Evolutionary conservation across 139 green algal genomes (phyloP).

Genomic region (Chlamydomonas sp.): DNA sequence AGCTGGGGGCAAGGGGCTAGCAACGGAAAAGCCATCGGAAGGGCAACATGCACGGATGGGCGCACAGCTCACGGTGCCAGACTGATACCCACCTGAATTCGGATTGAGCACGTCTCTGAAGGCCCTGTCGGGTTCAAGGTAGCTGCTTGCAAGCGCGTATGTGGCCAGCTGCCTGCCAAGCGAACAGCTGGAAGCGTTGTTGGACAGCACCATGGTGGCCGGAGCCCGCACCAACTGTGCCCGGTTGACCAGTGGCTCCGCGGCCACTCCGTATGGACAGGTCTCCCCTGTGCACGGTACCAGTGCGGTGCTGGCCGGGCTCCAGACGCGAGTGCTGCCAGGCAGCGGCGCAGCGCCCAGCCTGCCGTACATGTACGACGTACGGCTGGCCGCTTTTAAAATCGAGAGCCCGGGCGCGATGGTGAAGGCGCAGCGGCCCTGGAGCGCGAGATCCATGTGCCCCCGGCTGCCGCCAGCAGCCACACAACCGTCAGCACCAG

Average conservation of each 20-base stretch:
- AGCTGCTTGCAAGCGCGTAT: not conserved
- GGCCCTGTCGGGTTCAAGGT: not conserved
- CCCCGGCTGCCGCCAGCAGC: not conserved
- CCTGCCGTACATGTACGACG: not conserved
- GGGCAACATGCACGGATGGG: too few relatives aligned
- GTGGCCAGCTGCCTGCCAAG: not conserved
- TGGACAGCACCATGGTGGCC: not conserved
- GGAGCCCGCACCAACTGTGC: not conserved
- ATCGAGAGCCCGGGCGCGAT: constrained; percentile 4
- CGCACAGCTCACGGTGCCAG: too few relatives aligned
- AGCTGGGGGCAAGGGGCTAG: too few relatives aligned
- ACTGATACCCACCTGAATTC: not conserved
- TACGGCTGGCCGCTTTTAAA: not conserved
- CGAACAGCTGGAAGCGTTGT: not conserved
- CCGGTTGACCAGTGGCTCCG: not conserved
- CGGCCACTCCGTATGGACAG: not conserved
- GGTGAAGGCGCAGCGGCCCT: not conserved
- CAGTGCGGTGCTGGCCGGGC: not conserved
- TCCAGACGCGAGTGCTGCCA: constrained; percentile 3
- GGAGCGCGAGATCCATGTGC: not conserved
- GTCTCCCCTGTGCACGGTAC: not conserved
- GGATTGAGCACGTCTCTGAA: not conserved
- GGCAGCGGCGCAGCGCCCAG: constrained; percentile 10
- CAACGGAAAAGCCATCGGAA: too few relatives aligned
- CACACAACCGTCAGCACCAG: not conserved